Conservation (phyloP, 2,329 filamentous ascomycete genomes). For the Pestalotiopsis fici region DNA sequence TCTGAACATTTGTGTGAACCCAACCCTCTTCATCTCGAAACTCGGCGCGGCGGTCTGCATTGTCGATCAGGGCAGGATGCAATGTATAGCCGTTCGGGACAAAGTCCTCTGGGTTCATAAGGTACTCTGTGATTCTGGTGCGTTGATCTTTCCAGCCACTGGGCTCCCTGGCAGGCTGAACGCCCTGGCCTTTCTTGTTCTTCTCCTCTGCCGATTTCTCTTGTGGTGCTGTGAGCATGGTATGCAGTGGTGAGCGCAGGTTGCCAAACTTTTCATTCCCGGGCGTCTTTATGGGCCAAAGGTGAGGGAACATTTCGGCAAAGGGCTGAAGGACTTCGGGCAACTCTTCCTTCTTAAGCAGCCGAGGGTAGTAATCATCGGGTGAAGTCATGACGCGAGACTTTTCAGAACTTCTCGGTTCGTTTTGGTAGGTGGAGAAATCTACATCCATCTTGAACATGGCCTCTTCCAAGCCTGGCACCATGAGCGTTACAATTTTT, state of each 20-base stretch:
- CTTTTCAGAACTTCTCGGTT: slow-evolving; percentile 26
- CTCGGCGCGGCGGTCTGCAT: slow-evolving; percentile 54
- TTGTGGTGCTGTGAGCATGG: slow-evolving; percentile 76
- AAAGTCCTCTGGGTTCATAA: slow-evolving; percentile 73
- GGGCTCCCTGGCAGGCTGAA: slow-evolving; percentile 63
- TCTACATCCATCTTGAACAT: slow-evolving; percentile 75
- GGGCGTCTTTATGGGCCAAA: slow-evolving; percentile 88
- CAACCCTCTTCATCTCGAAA: slow-evolving; percentile 68
- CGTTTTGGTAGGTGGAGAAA: slow-evolving; percentile 46
- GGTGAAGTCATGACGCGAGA: slow-evolving; percentile 44
- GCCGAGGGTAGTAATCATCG: slow-evolving; percentile 61
- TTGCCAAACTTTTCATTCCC: slow-evolving; percentile 80
- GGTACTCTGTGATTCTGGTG: slow-evolving; percentile 79
- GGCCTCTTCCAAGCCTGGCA: slow-evolving; percentile 85
- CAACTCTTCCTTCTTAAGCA: slow-evolving; percentile 51
- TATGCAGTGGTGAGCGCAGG: slow-evolving; percentile 84
- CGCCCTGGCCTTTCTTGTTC: slow-evolving; percentile 48
- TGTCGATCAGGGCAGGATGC: slow-evolving; percentile 74
- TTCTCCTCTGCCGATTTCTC: slow-evolving; percentile 71
- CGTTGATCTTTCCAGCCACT: slow-evolving; percentile 72
- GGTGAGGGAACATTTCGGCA: slow-evolving; percentile 78
- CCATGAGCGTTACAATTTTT: slow-evolving; percentile 88
- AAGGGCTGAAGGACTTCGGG: slow-evolving; percentile 64
- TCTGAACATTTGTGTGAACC: slow-evolving; percentile 75
- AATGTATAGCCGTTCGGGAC: slow-evolving; percentile 81